Evolutionary conservation across 1,284 basidiomycete species (phyloP), one percentile per base, ranked within the genome.

Genomic region (Rhodotorula sp.): DNA sequence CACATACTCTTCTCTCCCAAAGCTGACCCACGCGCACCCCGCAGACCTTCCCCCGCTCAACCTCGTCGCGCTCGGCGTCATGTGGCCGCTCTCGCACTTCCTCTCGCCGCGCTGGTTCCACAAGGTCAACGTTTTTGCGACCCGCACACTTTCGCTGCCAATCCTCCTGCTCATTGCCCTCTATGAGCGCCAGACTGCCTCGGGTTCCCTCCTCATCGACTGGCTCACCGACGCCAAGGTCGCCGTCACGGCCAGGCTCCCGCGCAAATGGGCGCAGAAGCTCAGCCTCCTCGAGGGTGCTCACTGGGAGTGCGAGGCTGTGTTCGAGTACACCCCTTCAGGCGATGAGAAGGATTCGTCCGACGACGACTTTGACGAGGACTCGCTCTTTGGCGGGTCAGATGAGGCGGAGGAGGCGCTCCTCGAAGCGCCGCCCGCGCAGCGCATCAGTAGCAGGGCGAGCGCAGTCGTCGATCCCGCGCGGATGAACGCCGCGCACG

Each of bases 131-230:
- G 67, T 76, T 25, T 58, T 71, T 46, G 50, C 70, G n/a, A 71
- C 71, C 1, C 67, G 69, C 6, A 65, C 73, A 22, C 73, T 89
- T 86, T 88, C 88, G 22, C 89, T 95, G 78, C 93, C 92, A 0
- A 87, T 89, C 66, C 85, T 97, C 34, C 81, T 95, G 55, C 78
- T 85, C 59, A 94, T 97, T 75, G 88, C 88, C 3, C 78, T 89
- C 13, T 94, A 93, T 81, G 94, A 97, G 82, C 86, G 92, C 8
- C 69, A 75, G 37, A 50, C 65, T 17, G 54, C 54, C 3, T n/a
- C 62, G 7, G 70, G 69, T 44, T 48, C 67, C 9, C 53, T 68
- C 9, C 46, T 73, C 10, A 32, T 50, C 48, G 51, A 55, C 10
- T 71, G 64, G 65, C 25, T 62, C 27, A 39, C 53, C 12, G n/a